Percentiles rank a stretch among this genome's conserved stretches.
These are phyloP conservation scores for Uronychia setigera DNA, from an alignment of 73 alveolate genomes.

Conservation along the genomic window DNA sequence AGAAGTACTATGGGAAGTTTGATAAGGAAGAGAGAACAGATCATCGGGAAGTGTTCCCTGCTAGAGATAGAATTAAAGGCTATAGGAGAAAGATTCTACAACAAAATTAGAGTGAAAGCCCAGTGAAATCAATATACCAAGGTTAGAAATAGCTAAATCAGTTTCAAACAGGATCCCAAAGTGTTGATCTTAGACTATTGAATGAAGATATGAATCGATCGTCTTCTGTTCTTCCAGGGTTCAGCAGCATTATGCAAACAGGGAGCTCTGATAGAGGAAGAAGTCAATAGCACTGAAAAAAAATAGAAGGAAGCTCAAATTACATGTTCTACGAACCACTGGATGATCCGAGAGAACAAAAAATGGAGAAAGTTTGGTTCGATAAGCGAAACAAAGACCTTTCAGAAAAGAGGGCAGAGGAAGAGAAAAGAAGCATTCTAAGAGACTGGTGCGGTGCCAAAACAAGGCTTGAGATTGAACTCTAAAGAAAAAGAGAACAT, in stretches of 20 bases:
- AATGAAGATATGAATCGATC: no score
- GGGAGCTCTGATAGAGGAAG: no score
- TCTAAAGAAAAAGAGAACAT: slow-evolving; percentile 47
- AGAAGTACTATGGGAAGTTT: not conserved
- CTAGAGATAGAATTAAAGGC: slow-evolving; percentile 9
- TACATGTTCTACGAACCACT: slow-evolving; percentile 41
- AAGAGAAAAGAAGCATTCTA: slow-evolving; percentile 24
- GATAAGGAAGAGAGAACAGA: slow-evolving; percentile 18
- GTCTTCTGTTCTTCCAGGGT: no score
- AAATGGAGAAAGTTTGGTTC: slow-evolving; percentile 52
- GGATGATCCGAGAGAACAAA: slow-evolving; percentile 35
- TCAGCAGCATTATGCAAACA: no score
- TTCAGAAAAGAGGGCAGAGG: slow-evolving; percentile 49
- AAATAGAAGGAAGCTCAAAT: slow-evolving; percentile 26
- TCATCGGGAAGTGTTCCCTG: slow-evolving; percentile 22
- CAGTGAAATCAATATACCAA: no score
- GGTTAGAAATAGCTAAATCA: no score
- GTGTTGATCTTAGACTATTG: no score
- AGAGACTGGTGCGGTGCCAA: slow-evolving; percentile 67
- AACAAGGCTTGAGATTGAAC: slow-evolving; percentile 40
- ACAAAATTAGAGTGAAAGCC: not conserved
- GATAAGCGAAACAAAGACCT: slow-evolving; percentile 18
- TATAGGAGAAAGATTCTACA: slow-evolving; percentile 6
- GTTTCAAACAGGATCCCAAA: no score
- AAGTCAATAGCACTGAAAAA: no score